Conservation (phyloP, 208 protist species). For the Trichomonas tenax region DNA sequence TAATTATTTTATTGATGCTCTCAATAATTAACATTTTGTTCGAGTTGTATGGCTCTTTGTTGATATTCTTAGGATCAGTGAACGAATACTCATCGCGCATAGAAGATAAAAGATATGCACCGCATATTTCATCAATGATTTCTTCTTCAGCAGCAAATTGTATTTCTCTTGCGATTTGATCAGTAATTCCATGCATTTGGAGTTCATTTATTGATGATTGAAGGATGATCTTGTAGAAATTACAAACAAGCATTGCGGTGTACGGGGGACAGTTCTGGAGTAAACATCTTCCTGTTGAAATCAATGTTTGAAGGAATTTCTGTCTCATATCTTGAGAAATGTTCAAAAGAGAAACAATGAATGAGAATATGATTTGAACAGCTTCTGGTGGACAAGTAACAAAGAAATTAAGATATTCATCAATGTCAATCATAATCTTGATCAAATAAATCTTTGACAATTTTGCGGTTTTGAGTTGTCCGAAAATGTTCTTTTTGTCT, state of each 20-base stretch:
- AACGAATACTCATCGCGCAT: neutral
- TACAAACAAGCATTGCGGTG: neutral
- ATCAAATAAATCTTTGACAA: neutral
- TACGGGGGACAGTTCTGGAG: neutral
- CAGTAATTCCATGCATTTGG: neutral
- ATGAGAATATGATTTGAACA: neutral
- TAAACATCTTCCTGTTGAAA: neutral
- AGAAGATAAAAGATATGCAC: neutral
- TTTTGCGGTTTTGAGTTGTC: neutral
- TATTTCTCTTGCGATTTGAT: neutral
- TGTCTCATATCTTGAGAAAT: neutral
- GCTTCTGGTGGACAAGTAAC: neutral
- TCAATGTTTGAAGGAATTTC: neutral
- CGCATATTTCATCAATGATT: neutral
- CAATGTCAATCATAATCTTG: neutral
- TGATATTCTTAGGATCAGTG: neutral
- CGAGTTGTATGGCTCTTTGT: neutral
- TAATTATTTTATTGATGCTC: neutral
- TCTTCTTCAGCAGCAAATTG: neutral
- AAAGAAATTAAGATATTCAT: neutral
- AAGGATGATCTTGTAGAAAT: neutral
- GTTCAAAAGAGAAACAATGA: neutral
- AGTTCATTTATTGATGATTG: neutral
- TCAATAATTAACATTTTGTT: neutral
- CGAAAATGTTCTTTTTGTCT: neutral